phyloP scores from a whole-genome alignment of 352 stramenopile genomes.

The Phytophthora crassamura region DNA sequence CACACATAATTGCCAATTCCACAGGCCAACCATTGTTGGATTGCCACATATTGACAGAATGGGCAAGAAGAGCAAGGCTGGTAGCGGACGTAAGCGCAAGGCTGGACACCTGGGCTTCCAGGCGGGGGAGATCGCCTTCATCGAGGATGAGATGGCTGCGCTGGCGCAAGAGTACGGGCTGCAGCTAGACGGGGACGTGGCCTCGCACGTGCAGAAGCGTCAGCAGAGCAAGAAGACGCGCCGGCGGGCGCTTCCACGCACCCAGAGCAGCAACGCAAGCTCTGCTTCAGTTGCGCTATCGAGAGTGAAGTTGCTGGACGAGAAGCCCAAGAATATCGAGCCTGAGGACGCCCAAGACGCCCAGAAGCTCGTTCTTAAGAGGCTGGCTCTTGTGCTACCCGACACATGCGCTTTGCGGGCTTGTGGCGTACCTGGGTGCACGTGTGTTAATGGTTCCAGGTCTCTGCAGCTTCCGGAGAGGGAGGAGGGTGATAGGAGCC shows the following conservation, averaged over 20 bases:
- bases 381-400: conserved; percentile 59
- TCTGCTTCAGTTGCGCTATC: neutral
- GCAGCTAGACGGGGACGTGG: conserved; percentile 71
- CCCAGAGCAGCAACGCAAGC: neutral
- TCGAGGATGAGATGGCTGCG: conserved; percentile 86
- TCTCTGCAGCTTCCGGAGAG: conserved; percentile 36
- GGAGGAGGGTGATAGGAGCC: conserved; percentile 26
- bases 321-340: conserved; percentile 16
- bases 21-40: neutral
- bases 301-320: conserved; percentile 18
- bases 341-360: conserved; percentile 39
- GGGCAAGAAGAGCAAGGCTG: conserved; percentile 32
- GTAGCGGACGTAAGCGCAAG: conserved; percentile 64
- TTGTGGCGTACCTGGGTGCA: conserved; percentile 73
- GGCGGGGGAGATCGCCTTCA: conserved; percentile 80
- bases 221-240: conserved; percentile 58
- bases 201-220: conserved; percentile 60
- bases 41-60: neutral
- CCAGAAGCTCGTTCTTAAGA: conserved; percentile 48
- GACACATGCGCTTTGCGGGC: conserved; percentile 53
- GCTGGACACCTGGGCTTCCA: conserved; percentile 78
- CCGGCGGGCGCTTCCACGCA: conserved; percentile 11
- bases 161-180: conserved; percentile 83
- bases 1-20: neutral
- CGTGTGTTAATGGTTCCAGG: conserved; percentile 53